Evolutionary conservation across 805 yeast species (phyloP).

Genomic region (Schwanniomyces yamadae): DNA sequence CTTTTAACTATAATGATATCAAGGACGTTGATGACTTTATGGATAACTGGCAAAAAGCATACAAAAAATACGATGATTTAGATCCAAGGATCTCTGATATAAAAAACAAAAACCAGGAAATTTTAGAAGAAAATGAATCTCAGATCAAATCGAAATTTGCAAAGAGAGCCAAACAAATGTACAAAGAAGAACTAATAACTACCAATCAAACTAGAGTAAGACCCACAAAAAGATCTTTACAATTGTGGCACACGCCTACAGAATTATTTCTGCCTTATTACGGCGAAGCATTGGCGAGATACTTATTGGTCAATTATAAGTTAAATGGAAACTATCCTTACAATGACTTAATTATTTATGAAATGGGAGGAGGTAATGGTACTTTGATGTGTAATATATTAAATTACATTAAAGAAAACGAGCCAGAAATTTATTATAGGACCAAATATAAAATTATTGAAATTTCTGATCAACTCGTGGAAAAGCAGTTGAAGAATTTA

Average conservation of each 20-base stretch:
- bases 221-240: slow-evolving; percentile 44
- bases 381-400: slow-evolving; percentile 76
- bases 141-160: slow-evolving; percentile 25
- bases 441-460: slow-evolving; percentile 73
- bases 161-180: slow-evolving; percentile 23
- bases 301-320: slow-evolving; percentile 69
- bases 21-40: slow-evolving; percentile 68
- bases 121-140: slow-evolving; percentile 1
- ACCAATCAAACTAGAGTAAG: slow-evolving; percentile 16
- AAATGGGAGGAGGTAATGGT: slow-evolving; percentile 90
- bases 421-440: slow-evolving; percentile 71
- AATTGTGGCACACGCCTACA: slow-evolving; percentile 88
- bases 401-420: slow-evolving; percentile 56
- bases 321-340: slow-evolving; percentile 63
- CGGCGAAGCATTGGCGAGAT: slow-evolving; percentile 83
- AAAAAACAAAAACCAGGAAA: slow-evolving; percentile 11
- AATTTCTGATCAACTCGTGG: slow-evolving; percentile 61
- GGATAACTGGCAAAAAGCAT: slow-evolving; percentile 63
- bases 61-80: slow-evolving; percentile 47
- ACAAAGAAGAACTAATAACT: slow-evolving; percentile 20
- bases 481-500: slow-evolving; percentile 48
- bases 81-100: slow-evolving; percentile 11
- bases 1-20: slow-evolving; percentile 60
- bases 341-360: slow-evolving; percentile 72
- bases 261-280: slow-evolving; percentile 82